Percentiles rank a stretch among this genome's conserved stretches.
These are phyloP conservation scores for Rhodotorula toruloides DNA, from an alignment of 768 basidiomycete species.

Conservation along the genomic window DNA sequence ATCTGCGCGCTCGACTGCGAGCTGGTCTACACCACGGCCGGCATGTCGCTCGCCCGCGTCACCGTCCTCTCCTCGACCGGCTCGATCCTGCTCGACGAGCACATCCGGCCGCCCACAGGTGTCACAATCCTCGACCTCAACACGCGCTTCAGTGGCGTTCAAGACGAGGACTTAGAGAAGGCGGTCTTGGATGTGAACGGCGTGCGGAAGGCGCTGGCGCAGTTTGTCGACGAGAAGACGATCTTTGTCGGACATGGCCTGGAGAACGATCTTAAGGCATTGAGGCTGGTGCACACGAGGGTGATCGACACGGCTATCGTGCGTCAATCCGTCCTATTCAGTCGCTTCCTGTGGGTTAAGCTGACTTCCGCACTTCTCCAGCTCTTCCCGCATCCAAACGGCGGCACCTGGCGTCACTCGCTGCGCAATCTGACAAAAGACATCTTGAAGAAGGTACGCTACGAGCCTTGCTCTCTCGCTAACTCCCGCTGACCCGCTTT, in stretches of 20 bases:
- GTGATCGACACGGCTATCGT: slow-evolving; percentile 78
- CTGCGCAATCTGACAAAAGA: slow-evolving; percentile 77
- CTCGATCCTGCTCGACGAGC: slow-evolving; percentile 64
- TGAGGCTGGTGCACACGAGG: slow-evolving; percentile 75
- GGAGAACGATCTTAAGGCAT: slow-evolving; percentile 87
- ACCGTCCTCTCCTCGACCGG: slow-evolving; percentile 69
- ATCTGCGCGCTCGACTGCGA: slow-evolving; percentile 92
- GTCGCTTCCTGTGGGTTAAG: neutral
- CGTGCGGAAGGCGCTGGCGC: slow-evolving; percentile 63
- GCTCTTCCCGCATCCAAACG: slow-evolving; percentile 78
- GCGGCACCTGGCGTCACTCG: slow-evolving; percentile 69
- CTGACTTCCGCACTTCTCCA: neutral
- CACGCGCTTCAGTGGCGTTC: slow-evolving; percentile 56
- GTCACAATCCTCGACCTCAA: slow-evolving; percentile 67
- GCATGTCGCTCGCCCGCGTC: slow-evolving; percentile 81
- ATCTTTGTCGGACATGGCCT: slow-evolving; percentile 84
- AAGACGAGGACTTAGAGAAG: slow-evolving; percentile 40
- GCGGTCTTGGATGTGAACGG: slow-evolving; percentile 65
- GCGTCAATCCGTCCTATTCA: slow-evolving; percentile 12
- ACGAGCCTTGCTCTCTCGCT: neutral
- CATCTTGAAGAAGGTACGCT: slow-evolving; percentile 55
- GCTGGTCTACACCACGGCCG: slow-evolving; percentile 91
- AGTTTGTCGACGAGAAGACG: slow-evolving; percentile 69
- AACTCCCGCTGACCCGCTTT: neutral
- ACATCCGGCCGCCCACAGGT: slow-evolving; percentile 51